Conservation (phyloP, 2,329 filamentous ascomycete species). For the Nigrograna mackinnonii region DNA sequence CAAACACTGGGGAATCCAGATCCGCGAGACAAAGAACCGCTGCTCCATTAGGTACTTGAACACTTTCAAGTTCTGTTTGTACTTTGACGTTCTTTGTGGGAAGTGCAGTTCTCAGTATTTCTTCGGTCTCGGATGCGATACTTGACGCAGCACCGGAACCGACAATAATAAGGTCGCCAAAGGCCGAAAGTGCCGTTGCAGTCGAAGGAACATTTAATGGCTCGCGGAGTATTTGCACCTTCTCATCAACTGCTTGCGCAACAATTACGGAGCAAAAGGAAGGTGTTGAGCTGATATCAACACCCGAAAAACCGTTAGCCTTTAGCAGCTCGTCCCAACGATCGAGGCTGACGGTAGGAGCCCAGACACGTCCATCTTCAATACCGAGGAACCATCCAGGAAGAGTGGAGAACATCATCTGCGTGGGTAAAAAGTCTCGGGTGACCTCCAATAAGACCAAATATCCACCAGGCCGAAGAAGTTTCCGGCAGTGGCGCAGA, state of each 20-base stretch:
- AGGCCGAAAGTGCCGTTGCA: neutral
- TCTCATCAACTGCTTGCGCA: conserved; percentile 1
- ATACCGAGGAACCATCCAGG: conserved; percentile 5
- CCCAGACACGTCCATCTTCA: neutral
- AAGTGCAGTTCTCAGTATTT: too few relatives aligned
- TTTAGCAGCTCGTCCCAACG: neutral
- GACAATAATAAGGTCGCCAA: neutral
- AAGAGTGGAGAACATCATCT: neutral
- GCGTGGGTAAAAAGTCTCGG: neutral
- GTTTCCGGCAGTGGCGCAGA: conserved; percentile 8
- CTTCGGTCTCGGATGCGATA: neutral
- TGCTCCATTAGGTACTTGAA: neutral
- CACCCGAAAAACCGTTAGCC: neutral
- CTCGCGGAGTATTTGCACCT: neutral
- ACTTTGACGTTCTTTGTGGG: neutral
- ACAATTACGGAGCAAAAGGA: neutral
- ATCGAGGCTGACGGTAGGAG: neutral
- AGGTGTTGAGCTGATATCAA: conserved; percentile 1
- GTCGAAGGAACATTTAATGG: neutral
- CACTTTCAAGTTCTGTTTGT: neutral
- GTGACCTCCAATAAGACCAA: conserved; percentile 16
- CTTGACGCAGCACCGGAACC: neutral
- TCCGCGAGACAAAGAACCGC: neutral
- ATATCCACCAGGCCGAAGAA: conserved; percentile 6
- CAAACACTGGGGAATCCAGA: neutral